A percentile compares a stretch with the other conserved stretches of the same genome.
phyloP scores from a whole-genome alignment of 139 green algal species.

The Asterochloris erici region DNA sequence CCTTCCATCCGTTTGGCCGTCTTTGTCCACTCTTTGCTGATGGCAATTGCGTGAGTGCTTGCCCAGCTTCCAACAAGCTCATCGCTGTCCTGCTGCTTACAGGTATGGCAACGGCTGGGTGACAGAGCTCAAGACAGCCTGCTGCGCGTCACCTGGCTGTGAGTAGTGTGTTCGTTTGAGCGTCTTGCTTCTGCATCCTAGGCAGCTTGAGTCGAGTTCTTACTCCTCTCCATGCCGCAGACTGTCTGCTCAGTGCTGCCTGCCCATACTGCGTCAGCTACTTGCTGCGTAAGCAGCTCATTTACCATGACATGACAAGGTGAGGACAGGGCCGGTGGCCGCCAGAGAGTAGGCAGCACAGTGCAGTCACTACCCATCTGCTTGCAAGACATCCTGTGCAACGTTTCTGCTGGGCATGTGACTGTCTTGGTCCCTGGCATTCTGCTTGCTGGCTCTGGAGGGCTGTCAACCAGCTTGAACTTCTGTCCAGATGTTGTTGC shows the following conservation, averaged over 20 bases:
- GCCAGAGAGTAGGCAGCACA: no score
- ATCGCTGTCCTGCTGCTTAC: no score
- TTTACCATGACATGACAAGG: constrained; percentile 69
- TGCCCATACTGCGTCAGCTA: constrained; percentile 58
- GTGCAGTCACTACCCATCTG: no score
- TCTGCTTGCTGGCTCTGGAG: neutral
- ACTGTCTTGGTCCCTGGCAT: neutral
- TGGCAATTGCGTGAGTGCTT: neutral
- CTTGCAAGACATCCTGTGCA: no score
- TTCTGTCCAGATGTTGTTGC: no score
- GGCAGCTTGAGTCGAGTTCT: neutral
- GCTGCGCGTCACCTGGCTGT: constrained; percentile 14
- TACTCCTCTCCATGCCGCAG: neutral
- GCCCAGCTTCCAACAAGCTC: no score
- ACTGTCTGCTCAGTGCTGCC: constrained; percentile 2
- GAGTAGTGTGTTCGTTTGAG: constrained; percentile 1
- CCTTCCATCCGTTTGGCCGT: neutral
- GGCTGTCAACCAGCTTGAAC: neutral
- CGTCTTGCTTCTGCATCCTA: neutral
- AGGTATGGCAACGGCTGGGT: constrained; percentile 15
- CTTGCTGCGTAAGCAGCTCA: constrained; percentile 58
- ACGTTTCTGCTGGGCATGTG: no score
- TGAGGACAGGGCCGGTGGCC: neutral
- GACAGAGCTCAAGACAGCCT: constrained; percentile 14
- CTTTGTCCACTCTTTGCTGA: neutral